Conservation (phyloP, 495 filamentous ascomycete species). For the Penicillium robsamsonii region DNA sequence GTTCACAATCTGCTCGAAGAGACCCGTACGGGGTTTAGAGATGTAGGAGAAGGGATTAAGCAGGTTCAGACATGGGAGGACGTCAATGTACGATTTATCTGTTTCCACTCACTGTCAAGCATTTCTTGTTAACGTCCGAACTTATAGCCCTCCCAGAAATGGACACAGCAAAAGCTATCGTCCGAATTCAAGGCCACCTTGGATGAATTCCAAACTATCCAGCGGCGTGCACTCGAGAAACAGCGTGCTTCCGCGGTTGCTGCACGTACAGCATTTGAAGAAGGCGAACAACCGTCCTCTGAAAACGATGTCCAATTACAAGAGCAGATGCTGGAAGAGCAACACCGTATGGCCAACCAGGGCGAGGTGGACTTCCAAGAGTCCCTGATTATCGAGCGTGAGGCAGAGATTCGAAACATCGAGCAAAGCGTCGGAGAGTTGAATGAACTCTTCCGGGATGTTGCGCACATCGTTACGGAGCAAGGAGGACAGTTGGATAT, state of each 20-base stretch:
- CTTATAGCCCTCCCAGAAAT: conserved; percentile 81
- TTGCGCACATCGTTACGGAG: conserved; percentile 92
- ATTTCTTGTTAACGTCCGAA: conserved; percentile 12
- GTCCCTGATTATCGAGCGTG: conserved; percentile 88
- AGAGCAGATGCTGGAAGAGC: conserved; percentile 72
- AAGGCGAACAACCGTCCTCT: conserved; percentile 40
- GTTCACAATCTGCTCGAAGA: conserved; percentile 85
- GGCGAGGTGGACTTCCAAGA: conserved; percentile 98
- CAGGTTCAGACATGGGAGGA: conserved; percentile 89
- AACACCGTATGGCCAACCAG: conserved; percentile 80
- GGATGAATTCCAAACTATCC: conserved; percentile 84
- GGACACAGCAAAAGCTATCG: conserved; percentile 90
- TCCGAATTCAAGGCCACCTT: conserved; percentile 86
- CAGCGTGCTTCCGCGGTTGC: conserved; percentile 82
- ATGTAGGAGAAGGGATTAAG: conserved; percentile 89
- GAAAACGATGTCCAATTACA: conserved; percentile 47
- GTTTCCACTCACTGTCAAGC: not conserved
- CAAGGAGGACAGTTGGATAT: conserved; percentile 89
- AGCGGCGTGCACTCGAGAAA: conserved; percentile 86
- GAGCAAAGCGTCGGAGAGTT: conserved; percentile 93
- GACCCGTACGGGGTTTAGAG: conserved; percentile 82
- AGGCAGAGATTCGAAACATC: conserved; percentile 94
- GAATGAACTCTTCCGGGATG: conserved; percentile 94
- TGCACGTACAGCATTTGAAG: conserved; percentile 69
- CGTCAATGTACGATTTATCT: conserved; percentile 65